Conservation (phyloP, 768 basidiomycete species). For the Ramaria sp. region DNA sequence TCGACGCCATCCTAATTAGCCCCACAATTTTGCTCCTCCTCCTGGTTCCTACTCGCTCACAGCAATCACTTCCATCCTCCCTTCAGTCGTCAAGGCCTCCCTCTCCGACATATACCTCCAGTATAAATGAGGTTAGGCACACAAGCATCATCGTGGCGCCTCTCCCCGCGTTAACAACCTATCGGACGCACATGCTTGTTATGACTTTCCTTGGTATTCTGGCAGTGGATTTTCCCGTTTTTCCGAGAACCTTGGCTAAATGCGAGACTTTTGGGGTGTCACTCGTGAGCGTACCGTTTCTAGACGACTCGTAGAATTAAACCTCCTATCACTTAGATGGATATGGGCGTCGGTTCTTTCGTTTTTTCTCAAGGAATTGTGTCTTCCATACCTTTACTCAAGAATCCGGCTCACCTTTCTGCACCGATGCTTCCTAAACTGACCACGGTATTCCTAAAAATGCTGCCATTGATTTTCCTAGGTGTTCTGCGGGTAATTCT, state of each 20-base stretch:
- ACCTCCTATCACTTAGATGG: constrained; percentile 59
- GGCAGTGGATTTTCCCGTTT: constrained; percentile 91
- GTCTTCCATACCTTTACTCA: constrained; percentile 74
- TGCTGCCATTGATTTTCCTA: constrained; percentile 55
- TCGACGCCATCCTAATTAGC: constrained; percentile 39
- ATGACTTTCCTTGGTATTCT: constrained; percentile 87
- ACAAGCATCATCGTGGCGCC: constrained; percentile 20
- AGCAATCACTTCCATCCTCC: not conserved
- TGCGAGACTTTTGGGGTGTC: constrained; percentile 93
- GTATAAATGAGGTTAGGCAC: not conserved
- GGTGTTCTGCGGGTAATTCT: constrained; percentile 71
- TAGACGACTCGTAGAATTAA: not conserved
- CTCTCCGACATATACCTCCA: not conserved
- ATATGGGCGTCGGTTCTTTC: constrained; percentile 93
- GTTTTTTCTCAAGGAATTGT: constrained; percentile 93
- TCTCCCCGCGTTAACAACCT: constrained; percentile 73
- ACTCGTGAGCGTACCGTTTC: constrained; percentile 45
- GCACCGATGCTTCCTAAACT: constrained; percentile 43
- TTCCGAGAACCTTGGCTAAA: constrained; percentile 81
- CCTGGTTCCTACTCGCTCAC: constrained; percentile 23
- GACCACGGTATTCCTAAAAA: constrained; percentile 39
- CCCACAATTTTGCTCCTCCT: constrained; percentile 38
- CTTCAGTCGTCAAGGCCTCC: not conserved
- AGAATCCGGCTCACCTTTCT: constrained; percentile 43
- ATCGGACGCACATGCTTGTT: constrained; percentile 91